Base-by-base conservation (phyloP, 1,284 basidiomycete genomes). In the Fomitopsis schrenkii region DNA sequence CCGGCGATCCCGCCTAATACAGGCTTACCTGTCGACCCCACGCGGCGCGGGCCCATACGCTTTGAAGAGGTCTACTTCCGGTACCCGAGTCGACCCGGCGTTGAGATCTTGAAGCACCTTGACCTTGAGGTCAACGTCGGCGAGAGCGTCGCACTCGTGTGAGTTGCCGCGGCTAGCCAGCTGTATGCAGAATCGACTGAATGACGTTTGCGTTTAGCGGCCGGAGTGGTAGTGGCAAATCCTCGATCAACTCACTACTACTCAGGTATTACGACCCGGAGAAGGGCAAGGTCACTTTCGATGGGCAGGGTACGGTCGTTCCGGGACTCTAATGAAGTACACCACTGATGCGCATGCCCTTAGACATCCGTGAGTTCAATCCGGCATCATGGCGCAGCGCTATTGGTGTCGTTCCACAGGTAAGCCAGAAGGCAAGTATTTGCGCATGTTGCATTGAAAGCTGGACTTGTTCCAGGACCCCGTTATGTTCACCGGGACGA, bases 251-350 rank as follows among this genome's bases (percentile, higher is more conserved):
- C 70, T 88, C 91, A 9, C 81, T 98, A 8, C 82, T 99, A 55
- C 79, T 97, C 64, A 83, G 96, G 55, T 98, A 94, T 78, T 99
- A 99, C 74, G 96, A 98, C 71, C 96, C 97, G 0, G 79, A 88
- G 30, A 76, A 81, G 40, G 97, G 97, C 0, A 85, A 81, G 58
- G 83, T 98, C 55, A 88, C 88, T 0, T 95, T 91, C 66, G 91
- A 96, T 71, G 94, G 93, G 3, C 84, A 90, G 79, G 94, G 95
- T 90, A 62, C 58, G 76, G 64, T 14, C 14, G 1, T 30, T 1
- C 30, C 60, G 10, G 6, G 17, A 59, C 63, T 17, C 33, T 48
- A 12, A n/a, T 33, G n/a, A 40, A 26, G 36, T 33, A 33, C 30
- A 8, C 30, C 35, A 53, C n/a, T 62, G 38, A 57, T 26, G 57